A percentile compares a stretch with the other conserved stretches of the same genome.
These are phyloP conservation scores for Davidsoniella eucalypti DNA, from an alignment of 2,329 filamentous ascomycete genomes.

Conservation along the genomic window DNA sequence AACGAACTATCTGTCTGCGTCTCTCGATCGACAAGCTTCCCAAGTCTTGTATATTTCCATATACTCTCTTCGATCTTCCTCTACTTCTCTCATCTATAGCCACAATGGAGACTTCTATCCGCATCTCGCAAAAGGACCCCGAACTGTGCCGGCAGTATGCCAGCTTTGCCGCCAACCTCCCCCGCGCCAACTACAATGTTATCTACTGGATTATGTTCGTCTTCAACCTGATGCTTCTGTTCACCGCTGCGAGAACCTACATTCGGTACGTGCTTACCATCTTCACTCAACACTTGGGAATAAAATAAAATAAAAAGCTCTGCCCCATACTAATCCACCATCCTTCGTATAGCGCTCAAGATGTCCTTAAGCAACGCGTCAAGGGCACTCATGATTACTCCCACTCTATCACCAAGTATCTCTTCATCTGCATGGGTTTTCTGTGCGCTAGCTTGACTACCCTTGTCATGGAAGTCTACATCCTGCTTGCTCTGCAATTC, in stretches of 20 bases:
- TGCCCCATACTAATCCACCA: background rate
- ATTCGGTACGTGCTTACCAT: conserved; percentile 20
- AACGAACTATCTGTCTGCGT: background rate
- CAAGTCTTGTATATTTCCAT: background rate
- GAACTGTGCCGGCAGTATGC: conserved; percentile 26
- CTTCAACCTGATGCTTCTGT: conserved; percentile 28
- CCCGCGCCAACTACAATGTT: conserved; percentile 26
- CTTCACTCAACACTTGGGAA: too few relatives aligned
- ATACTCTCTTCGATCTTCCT: background rate
- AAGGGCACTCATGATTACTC: conserved; percentile 19
- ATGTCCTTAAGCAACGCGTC: conserved; percentile 22
- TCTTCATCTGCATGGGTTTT: conserved; percentile 28
- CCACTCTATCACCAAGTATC: conserved; percentile 25
- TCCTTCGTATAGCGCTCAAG: conserved; percentile 19
- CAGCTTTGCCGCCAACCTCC: conserved; percentile 27
- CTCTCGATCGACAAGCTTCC: background rate
- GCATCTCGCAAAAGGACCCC: conserved; percentile 15
- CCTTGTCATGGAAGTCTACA: conserved; percentile 38
- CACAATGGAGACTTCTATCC: conserved; percentile 2
- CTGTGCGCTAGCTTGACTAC: conserved; percentile 28
- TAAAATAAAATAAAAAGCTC: background rate
- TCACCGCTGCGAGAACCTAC: conserved; percentile 26
- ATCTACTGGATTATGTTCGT: conserved; percentile 32
- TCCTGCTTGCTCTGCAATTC: conserved; percentile 37
- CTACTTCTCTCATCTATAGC: background rate